Percentiles rank a stretch among this genome's conserved stretches.
These are phyloP conservation scores for Zygnema circumcarinatum DNA, from an alignment of 139 green algal genomes.

Conservation along the genomic window DNA sequence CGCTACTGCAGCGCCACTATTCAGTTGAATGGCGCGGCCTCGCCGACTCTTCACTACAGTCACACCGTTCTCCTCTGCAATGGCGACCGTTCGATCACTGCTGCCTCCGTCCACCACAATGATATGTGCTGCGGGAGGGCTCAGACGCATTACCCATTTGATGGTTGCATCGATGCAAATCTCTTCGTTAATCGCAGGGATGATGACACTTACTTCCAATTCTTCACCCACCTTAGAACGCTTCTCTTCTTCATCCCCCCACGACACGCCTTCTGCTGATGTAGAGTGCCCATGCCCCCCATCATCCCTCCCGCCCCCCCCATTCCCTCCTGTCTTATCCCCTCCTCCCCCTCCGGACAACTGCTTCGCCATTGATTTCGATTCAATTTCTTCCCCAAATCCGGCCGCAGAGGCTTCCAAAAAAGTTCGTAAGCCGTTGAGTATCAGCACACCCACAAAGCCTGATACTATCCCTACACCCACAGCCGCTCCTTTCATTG, in stretches of 20 bases:
- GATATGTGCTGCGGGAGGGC: neutral
- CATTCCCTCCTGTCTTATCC: neutral
- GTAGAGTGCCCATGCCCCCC: neutral
- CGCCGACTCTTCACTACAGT: neutral
- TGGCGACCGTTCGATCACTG: neutral
- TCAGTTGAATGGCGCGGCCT: slow-evolving; percentile 18
- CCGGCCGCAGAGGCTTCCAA: neutral
- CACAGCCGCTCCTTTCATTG: neutral
- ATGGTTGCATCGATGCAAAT: neutral
- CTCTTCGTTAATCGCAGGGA: slow-evolving; percentile 6
- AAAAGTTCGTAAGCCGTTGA: neutral
- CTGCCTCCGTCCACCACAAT: slow-evolving; percentile 16
- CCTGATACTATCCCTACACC: neutral
- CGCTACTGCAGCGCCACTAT: neutral
- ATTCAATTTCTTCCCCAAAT: neutral
- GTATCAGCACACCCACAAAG: neutral
- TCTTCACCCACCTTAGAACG: neutral
- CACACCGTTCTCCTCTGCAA: neutral
- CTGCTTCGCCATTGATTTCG: neutral
- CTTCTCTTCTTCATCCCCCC: neutral
- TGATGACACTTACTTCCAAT: neutral
- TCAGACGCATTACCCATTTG: neutral
- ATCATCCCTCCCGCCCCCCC: too few species aligned
- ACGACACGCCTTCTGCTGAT: neutral
- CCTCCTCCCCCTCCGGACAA: neutral